These are phyloP conservation scores for Gleditsia sinensis DNA, from an alignment of 306 rosid species.

Conservation along the genomic window DNA sequence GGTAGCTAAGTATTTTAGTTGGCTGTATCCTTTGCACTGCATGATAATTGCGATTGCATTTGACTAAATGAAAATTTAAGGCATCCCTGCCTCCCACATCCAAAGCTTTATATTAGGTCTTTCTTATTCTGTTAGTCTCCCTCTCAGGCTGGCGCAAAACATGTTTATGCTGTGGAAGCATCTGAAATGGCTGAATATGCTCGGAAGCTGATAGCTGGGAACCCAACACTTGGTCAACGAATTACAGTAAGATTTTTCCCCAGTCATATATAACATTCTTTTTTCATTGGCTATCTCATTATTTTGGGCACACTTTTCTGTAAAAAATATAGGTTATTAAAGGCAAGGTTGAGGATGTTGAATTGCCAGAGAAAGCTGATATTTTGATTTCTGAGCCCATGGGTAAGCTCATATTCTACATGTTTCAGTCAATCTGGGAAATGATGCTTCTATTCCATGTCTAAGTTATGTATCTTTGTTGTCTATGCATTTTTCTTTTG, in stretches of 20 bases:
- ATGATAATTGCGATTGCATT: conserved; percentile 20
- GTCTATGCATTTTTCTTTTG: conserved; percentile 18
- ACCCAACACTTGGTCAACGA: conserved; percentile 73
- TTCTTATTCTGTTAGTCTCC: conserved; percentile 9
- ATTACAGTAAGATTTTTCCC: conserved; percentile 69
- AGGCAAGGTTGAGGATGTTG: conserved; percentile 92
- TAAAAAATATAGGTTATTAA: conserved; percentile 66
- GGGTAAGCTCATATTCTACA: conserved; percentile 60
- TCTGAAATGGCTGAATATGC: conserved; percentile 99
- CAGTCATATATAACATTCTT: neutral
- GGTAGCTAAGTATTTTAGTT: conserved; percentile 50
- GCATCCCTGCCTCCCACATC: neutral
- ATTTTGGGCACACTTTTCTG: neutral
- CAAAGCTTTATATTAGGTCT: neutral
- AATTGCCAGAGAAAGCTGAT: conserved; percentile 95
- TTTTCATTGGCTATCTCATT: conserved; percentile 15
- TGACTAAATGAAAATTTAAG: conserved; percentile 10
- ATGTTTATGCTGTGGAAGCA: conserved; percentile 99
- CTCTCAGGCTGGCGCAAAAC: conserved; percentile 94
- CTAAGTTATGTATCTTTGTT: neutral
- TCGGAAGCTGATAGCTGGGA: conserved; percentile 78
- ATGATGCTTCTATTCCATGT: conserved; percentile 12
- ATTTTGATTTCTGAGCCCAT: conserved; percentile 96
- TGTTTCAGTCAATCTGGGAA: conserved; percentile 11
- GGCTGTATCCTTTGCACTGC: conserved; percentile 3